Evolutionary conservation across 192 early-diverging fungal genomes (phyloP).

Genomic region (Backusella tuberculispora): DNA sequence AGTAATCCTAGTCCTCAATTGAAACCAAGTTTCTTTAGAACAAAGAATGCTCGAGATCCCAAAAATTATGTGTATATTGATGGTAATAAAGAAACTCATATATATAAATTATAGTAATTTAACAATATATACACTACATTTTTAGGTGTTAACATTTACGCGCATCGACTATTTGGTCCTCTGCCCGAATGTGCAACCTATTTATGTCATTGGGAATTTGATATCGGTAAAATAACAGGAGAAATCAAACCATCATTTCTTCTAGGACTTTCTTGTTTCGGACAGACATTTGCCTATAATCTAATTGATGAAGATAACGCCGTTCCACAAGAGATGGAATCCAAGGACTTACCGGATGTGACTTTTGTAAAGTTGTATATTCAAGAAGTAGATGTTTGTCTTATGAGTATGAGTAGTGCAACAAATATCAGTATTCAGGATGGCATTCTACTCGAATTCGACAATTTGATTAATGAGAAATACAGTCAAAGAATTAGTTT

Average conservation of each 20-base stretch:
- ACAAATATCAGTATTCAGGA: slow-evolving; percentile 56
- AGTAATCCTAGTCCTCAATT: slow-evolving; percentile 31
- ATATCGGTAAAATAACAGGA: slow-evolving; percentile 63
- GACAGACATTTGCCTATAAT: slow-evolving; percentile 66
- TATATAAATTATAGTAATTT: not conserved
- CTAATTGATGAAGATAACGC: slow-evolving; percentile 69
- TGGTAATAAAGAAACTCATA: slow-evolving; percentile 36
- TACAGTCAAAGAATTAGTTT: slow-evolving; percentile 59
- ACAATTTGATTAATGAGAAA: slow-evolving; percentile 62
- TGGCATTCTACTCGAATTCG: slow-evolving; percentile 67
- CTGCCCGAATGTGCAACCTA: slow-evolving; percentile 66
- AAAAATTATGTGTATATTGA: slow-evolving; percentile 58
- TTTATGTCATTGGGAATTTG: slow-evolving; percentile 70
- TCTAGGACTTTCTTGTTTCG: slow-evolving; percentile 51
- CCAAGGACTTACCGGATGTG: slow-evolving; percentile 53
- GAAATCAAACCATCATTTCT: slow-evolving; percentile 68
- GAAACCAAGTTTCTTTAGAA: slow-evolving; percentile 26
- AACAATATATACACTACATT: not conserved
- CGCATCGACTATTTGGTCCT: slow-evolving; percentile 72
- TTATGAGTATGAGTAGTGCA: slow-evolving; percentile 58
- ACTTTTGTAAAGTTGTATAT: slow-evolving; percentile 62
- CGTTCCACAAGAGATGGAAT: slow-evolving; percentile 50
- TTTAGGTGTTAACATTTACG: slow-evolving; percentile 57
- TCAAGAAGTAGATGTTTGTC: slow-evolving; percentile 58
- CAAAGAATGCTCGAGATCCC: slow-evolving; percentile 39